Base-by-base conservation (phyloP, 495 filamentous ascomycete genomes). In the Opeltia flavorubescens region DNA sequence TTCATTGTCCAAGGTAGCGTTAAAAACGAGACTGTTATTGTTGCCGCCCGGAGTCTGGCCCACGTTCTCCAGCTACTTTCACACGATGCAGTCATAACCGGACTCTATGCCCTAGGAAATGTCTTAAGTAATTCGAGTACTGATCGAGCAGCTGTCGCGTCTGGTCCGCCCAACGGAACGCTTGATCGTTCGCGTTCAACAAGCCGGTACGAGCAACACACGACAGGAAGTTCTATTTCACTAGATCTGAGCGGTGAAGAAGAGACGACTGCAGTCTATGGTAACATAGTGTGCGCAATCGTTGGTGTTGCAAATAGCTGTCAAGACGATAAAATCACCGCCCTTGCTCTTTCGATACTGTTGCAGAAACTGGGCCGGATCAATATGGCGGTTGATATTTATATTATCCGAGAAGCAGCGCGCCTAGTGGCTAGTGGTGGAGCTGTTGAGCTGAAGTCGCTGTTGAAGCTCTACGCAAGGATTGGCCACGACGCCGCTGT, bases 341-440 rank as follows among this genome's bases (percentile, higher is more conserved):
- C 89, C 11, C 70, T 98, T 45, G 87, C 87, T n/a, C 83, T 94
- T 55, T 89, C 87, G 4, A 95, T 96, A 83, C 74, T 98, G 15
- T 65, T 94, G 6, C 91, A 96, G 55, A 93, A 96, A 59, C 76
- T 95, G 51, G 80, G 81, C 7, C 89, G 88, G 56, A 70, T 95
- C 30, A 89, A 74, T 56, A 65, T 72, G 48, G 60, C 72, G 1
- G 78, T 94, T 6, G 88, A 95, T 66, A 74, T 81, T 11, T 78
- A 78, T 44, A 89, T 96, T 40, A 79, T 96, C 38, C 77, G 71
- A 18, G 89, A 93, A 30, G 76, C 85, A 21, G 86, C 88, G 27
- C 60, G 70, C 4, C 64, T 98, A n/a, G 84, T 85, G 20, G 61
- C 85, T 8, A 79, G 69, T 55, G 85, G 82, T 45, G 84, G 80